These are phyloP conservation scores for Penicillium maclennaniae DNA, from an alignment of 495 filamentous ascomycete genomes.

Conservation along the genomic window DNA sequence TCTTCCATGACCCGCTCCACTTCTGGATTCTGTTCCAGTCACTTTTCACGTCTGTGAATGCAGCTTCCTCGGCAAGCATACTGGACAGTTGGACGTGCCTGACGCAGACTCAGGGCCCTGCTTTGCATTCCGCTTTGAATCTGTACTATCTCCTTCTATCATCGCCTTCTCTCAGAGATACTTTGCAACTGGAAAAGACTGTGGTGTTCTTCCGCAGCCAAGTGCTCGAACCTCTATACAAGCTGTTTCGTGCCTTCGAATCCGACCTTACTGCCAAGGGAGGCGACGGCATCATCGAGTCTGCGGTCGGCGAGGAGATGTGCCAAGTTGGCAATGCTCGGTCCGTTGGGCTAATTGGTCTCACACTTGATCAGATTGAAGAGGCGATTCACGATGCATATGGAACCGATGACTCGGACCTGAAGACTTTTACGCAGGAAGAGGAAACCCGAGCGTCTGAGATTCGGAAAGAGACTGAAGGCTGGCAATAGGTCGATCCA, in stretches of 20 bases:
- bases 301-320: constrained; percentile 39
- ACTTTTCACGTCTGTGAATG: constrained; percentile 26
- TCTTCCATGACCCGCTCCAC: constrained; percentile 37
- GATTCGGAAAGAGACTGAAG: constrained; percentile 27
- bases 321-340: constrained; percentile 35
- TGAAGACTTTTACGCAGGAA: constrained; percentile 27
- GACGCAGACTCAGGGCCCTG: constrained; percentile 34
- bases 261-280: constrained; percentile 34
- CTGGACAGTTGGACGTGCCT: constrained; percentile 36
- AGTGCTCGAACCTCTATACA: constrained; percentile 35
- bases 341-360: constrained; percentile 36
- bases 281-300: constrained; percentile 38
- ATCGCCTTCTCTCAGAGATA: constrained; percentile 24
- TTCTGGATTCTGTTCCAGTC: constrained; percentile 51
- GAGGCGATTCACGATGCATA: constrained; percentile 33
- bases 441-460: constrained; percentile 29
- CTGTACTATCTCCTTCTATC: constrained; percentile 45
- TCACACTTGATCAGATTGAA: constrained; percentile 38
- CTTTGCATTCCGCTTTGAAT: constrained; percentile 41
- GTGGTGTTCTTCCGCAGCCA: constrained; percentile 35
- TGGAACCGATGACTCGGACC: constrained; percentile 29
- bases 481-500: background rate
- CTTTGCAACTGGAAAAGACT: constrained; percentile 38
- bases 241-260: constrained; percentile 33
- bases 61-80: constrained; percentile 26